Conservation (phyloP, 495 filamentous ascomycete species). For the Rhypophila decipiens region DNA sequence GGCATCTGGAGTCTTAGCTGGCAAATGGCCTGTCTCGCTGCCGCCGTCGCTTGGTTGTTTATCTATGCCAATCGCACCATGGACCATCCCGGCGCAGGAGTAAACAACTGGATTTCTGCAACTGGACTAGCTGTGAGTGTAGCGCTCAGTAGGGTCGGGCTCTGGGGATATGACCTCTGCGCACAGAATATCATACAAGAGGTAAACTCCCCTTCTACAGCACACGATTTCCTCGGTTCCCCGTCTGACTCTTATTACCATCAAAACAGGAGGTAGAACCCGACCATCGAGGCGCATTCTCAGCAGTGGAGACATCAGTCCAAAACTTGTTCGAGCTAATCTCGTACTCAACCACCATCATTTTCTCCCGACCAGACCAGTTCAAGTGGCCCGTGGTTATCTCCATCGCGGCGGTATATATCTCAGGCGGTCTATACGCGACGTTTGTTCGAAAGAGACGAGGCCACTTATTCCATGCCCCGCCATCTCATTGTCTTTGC, state of each 20-base stretch:
- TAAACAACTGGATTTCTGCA: constrained; percentile 27
- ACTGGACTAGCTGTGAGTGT: constrained; percentile 44
- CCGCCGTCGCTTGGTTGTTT: constrained; percentile 37
- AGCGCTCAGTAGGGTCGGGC: constrained; percentile 53
- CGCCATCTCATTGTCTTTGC: constrained; percentile 1
- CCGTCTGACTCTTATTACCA: background rate
- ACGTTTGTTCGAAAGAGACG: constrained; percentile 49
- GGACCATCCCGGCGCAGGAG: background rate
- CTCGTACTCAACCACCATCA: constrained; percentile 55
- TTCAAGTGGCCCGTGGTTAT: constrained; percentile 58
- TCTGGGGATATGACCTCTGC: constrained; percentile 64
- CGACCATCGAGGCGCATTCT: constrained; percentile 51
- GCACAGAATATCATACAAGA: constrained; percentile 62
- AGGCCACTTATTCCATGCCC: constrained; percentile 56
- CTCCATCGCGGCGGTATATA: constrained; percentile 43
- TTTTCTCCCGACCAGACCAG: constrained; percentile 48
- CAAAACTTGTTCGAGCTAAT: constrained; percentile 64
- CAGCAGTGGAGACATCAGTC: constrained; percentile 51
- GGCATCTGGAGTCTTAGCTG: constrained; percentile 61
- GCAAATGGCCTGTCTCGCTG: constrained; percentile 49
- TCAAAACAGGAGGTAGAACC: constrained; percentile 40
- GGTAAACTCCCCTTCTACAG: too few species aligned
- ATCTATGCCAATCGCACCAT: constrained; percentile 17
- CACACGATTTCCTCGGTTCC: too few species aligned
- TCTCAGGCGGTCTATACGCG: constrained; percentile 48